These are phyloP conservation scores for Colletotrichum australisinense DNA, from an alignment of 2,329 filamentous ascomycete species.

Conservation along the genomic window DNA sequence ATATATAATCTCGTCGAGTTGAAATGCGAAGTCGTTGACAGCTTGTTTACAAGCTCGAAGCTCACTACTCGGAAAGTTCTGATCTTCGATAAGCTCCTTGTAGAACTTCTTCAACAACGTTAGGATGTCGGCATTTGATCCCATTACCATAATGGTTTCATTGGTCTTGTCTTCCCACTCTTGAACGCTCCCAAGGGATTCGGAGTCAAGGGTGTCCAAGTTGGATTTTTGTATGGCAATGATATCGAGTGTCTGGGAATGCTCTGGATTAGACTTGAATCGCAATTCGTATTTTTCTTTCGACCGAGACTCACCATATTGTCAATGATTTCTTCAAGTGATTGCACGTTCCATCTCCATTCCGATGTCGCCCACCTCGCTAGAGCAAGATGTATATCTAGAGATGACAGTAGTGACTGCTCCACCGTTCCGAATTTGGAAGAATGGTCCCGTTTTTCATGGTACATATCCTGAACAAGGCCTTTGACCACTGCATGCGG, in stretches of 20 bases:
- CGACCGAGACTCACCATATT: conserved; percentile 35
- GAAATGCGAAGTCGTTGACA: background rate
- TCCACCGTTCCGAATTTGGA: conserved; percentile 44
- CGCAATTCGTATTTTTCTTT: too few relatives aligned
- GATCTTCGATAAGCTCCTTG: conserved; percentile 47
- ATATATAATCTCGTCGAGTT: conserved; percentile 11
- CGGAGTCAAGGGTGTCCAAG: background rate
- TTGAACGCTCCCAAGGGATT: conserved; percentile 47
- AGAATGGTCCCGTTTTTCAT: background rate
- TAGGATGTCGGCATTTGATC: conserved; percentile 52
- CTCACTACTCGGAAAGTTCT: background rate
- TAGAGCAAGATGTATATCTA: background rate
- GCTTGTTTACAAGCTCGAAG: background rate
- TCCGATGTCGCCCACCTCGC: conserved; percentile 35
- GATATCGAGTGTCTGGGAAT: background rate
- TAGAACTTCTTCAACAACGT: conserved; percentile 45
- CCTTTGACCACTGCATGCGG: conserved; percentile 44
- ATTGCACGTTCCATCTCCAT: conserved; percentile 39
- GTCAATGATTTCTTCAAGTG: conserved; percentile 26
- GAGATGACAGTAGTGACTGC: conserved; percentile 39
- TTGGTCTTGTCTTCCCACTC: conserved; percentile 50
- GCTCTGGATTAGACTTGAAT: too few relatives aligned
- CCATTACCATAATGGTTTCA: conserved; percentile 48
- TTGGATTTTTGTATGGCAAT: background rate
- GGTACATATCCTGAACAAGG: background rate